A percentile compares a stretch with the other conserved stretches of the same genome.
These are phyloP conservation scores for Citrus hindsii DNA, from an alignment of 345 rosid species.

Conservation along the genomic window DNA sequence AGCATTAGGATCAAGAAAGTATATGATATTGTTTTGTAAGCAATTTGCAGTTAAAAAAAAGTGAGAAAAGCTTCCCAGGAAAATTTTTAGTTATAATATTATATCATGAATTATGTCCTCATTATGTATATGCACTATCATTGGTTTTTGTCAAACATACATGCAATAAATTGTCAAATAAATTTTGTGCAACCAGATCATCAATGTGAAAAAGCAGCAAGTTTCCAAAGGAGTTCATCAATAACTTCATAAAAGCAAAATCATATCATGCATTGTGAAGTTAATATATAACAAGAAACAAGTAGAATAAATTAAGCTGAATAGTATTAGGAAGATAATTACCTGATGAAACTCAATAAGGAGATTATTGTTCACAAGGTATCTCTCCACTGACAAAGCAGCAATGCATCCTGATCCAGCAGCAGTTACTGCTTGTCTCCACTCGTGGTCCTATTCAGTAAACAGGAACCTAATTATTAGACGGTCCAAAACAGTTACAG, in stretches of 20 bases:
- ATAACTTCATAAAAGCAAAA: constrained; percentile 2
- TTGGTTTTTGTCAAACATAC: background rate
- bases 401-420: constrained; percentile 98
- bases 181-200: background rate
- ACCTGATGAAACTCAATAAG: constrained; percentile 98
- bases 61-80: background rate
- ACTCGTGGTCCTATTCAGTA: constrained; percentile 70
- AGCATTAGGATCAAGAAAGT: background rate
- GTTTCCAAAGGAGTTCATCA: background rate
- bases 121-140: background rate
- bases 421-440: constrained; percentile 98
- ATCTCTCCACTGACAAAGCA: constrained; percentile 95
- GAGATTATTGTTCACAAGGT: constrained; percentile 76
- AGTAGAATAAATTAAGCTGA: background rate
- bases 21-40: background rate
- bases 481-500: background rate
- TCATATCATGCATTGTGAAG: background rate
- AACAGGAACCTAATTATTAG: background rate
- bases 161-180: background rate
- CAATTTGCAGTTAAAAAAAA: background rate
- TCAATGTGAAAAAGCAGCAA: background rate
- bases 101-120: background rate
- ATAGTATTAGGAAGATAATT: constrained; percentile 8
- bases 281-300: background rate
- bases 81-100: background rate